A percentile compares a stretch with the other conserved stretches of the same genome.
phyloP scores from a whole-genome alignment of 306 rosid genomes.

The Vigna angularis region DNA sequence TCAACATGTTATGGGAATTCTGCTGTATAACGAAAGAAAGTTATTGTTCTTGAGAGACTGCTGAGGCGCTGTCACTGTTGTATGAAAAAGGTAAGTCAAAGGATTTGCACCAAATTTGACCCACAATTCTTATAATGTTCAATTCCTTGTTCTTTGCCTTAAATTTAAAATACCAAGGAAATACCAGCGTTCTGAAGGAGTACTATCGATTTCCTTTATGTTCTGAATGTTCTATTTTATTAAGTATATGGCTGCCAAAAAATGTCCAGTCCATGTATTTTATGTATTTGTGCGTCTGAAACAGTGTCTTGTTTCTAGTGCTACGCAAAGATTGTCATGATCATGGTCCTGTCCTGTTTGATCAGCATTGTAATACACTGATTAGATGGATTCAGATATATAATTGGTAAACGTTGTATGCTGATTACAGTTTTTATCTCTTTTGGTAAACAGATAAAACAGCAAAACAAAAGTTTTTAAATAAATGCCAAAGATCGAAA shows the following conservation, averaged over 20 bases:
- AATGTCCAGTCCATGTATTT: background rate
- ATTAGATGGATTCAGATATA: background rate
- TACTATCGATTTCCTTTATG: background rate
- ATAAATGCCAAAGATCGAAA: no score
- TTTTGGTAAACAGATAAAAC: no score
- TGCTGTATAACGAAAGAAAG: slow-evolving; percentile 5
- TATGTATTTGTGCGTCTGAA: background rate
- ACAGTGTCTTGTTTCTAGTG: background rate
- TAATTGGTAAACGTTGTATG: background rate
- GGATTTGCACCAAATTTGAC: background rate
- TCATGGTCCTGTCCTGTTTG: background rate
- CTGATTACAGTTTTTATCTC: background rate
- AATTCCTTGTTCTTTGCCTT: background rate
- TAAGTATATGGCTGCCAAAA: background rate
- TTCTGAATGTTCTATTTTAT: background rate
- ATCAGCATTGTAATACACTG: background rate
- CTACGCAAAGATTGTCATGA: background rate
- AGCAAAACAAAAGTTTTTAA: no score
- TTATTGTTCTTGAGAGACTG: slow-evolving; percentile 3
- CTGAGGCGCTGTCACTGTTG: background rate
- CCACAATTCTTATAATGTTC: background rate
- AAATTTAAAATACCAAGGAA: background rate
- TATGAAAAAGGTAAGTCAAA: background rate
- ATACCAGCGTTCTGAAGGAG: background rate
- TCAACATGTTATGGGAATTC: slow-evolving; percentile 16